Conservation (phyloP, 1,284 basidiomycete species). For the Gymnopus androsaceus region DNA sequence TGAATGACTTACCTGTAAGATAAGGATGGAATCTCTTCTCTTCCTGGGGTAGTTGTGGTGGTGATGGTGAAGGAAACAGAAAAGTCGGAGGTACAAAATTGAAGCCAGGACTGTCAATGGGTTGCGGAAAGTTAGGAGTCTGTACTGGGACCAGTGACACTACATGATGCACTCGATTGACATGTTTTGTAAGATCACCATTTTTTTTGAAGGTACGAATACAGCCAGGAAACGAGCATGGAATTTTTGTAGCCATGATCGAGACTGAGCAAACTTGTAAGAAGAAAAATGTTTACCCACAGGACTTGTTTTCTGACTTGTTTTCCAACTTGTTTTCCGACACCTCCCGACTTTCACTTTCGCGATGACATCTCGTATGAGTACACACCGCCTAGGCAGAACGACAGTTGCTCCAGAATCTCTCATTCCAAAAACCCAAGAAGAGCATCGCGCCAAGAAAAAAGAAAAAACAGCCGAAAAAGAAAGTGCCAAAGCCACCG, state of each 20-base stretch:
- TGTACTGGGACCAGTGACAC: background rate
- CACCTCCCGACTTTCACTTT: background rate
- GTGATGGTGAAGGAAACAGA: background rate
- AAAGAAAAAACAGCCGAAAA: background rate
- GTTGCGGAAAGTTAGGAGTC: background rate
- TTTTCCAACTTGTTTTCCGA: background rate
- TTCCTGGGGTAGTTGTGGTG: background rate
- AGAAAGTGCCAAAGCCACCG: background rate
- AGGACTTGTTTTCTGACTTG: too few species aligned
- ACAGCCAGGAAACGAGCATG: slow-evolving; percentile 1
- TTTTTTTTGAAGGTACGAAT: slow-evolving; percentile 1
- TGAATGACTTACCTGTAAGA: slow-evolving; percentile 1
- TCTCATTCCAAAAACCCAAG: background rate
- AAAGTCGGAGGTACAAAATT: background rate
- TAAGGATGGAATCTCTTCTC: slow-evolving; percentile 7
- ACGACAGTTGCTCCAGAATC: background rate
- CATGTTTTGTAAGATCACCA: background rate
- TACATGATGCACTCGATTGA: background rate
- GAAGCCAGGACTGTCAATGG: background rate
- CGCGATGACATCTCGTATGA: background rate
- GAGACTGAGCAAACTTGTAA: too few species aligned
- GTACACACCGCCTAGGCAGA: background rate
- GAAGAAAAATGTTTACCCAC: background rate
- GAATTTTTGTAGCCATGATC: too few species aligned
- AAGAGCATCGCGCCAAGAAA: background rate